phyloP scores from a whole-genome alignment of 495 filamentous ascomycete species.

The Sabuloglossum arenarium region DNA sequence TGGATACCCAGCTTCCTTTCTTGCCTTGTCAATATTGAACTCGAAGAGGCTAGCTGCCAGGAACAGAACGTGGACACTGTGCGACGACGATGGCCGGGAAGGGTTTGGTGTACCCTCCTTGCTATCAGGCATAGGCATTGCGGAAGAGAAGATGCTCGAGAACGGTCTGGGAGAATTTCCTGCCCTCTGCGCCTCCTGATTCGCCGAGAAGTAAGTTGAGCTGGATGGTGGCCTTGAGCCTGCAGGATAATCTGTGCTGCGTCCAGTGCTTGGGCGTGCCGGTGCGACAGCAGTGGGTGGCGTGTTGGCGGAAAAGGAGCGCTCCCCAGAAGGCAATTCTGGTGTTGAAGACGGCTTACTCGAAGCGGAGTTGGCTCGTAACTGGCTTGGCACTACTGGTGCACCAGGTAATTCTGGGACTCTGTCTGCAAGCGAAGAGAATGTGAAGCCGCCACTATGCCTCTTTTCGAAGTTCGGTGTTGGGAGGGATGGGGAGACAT shows the following conservation, averaged over 20 bases:
- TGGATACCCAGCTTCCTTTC: conserved; percentile 82
- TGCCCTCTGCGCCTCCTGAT: conserved; percentile 19
- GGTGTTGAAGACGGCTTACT: conserved; percentile 16
- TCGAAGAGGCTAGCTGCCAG: conserved; percentile 86
- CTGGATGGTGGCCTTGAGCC: neutral
- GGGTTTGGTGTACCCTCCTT: conserved; percentile 29
- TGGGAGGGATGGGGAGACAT: conserved; percentile 37
- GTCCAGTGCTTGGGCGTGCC: conserved; percentile 27
- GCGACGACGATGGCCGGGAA: conserved; percentile 42
- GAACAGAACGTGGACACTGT: conserved; percentile 40
- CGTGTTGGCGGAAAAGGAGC: conserved; percentile 11
- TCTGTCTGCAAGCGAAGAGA: neutral
- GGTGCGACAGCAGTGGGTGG: conserved; percentile 1
- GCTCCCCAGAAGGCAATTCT: conserved; percentile 18
- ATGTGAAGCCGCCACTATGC: neutral
- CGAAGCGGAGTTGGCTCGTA: neutral
- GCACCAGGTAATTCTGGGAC: neutral
- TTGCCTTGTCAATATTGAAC: conserved; percentile 85
- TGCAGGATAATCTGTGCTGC: conserved; percentile 14
- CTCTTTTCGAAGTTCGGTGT: conserved; percentile 21
- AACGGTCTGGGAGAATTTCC: conserved; percentile 21
- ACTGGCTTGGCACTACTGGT: neutral
- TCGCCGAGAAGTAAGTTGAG: conserved; percentile 14
- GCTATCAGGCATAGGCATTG: conserved; percentile 59
- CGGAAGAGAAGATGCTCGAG: conserved; percentile 66